Conservation (phyloP, 2,329 filamentous ascomycete species). For the Penicillium sp. region DNA sequence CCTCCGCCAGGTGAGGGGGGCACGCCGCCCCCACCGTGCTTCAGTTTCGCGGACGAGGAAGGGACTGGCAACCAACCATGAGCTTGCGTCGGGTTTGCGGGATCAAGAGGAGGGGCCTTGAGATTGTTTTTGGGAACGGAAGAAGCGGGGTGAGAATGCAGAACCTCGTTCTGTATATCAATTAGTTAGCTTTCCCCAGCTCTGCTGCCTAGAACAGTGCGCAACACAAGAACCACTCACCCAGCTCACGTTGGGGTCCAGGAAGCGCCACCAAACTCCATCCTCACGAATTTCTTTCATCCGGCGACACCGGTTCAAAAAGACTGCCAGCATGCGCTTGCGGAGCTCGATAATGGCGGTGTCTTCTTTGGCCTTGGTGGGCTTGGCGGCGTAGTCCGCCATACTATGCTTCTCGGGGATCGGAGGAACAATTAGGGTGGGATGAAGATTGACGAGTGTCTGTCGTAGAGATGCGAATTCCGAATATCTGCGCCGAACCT, state of each 20-base stretch:
- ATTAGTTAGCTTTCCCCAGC: slow-evolving; percentile 19
- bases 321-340: slow-evolving; percentile 96
- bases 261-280: slow-evolving; percentile 95
- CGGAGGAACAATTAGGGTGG: slow-evolving; percentile 91
- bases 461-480: slow-evolving; percentile 92
- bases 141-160: slow-evolving; percentile 86
- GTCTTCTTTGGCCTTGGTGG: slow-evolving; percentile 97
- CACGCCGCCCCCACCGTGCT: slow-evolving; percentile 55
- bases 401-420: slow-evolving; percentile 99
- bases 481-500: slow-evolving; percentile 93
- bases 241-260: slow-evolving; percentile 99
- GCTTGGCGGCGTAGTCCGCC: slow-evolving; percentile 97
- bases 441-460: slow-evolving; percentile 87
- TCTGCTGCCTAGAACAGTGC: background rate
- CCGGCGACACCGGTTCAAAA: slow-evolving; percentile 86
- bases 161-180: slow-evolving; percentile 76
- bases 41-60: slow-evolving; percentile 82
- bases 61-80: slow-evolving; percentile 89
- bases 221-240: slow-evolving; percentile 55
- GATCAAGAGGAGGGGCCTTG: slow-evolving; percentile 92
- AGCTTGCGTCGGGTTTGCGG: slow-evolving; percentile 86
- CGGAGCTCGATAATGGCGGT: slow-evolving; percentile 94
- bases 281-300: slow-evolving; percentile 94
- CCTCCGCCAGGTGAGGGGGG: slow-evolving; percentile 49
- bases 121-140: slow-evolving; percentile 93